A percentile compares a stretch with the other conserved stretches of the same genome.
Conservation (phyloP, 257 asterid species). For the Echites panduratus region DNA sequence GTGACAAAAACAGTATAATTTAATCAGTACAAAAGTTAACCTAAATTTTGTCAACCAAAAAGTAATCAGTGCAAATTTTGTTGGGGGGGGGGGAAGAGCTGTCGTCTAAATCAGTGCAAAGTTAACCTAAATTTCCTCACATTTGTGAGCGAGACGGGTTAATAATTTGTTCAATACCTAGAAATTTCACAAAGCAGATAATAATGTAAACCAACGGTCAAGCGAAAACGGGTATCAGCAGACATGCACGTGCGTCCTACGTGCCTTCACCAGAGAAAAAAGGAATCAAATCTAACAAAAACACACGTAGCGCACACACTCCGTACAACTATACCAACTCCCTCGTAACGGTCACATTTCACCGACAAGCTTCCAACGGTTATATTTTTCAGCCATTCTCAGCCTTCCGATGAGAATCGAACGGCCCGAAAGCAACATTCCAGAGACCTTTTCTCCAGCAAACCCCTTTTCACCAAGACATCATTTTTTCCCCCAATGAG, state of each 20-base stretch:
- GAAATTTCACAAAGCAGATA: slow-evolving; percentile 10
- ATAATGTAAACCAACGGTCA: slow-evolving; percentile 23
- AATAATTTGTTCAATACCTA: neutral
- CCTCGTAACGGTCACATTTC: slow-evolving; percentile 71
- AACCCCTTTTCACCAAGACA: slow-evolving; percentile 25
- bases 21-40: no score
- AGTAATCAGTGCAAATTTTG: no score
- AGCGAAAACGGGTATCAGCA: slow-evolving; percentile 22
- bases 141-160: neutral
- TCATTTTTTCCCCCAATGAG: slow-evolving; percentile 12
- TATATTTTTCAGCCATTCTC: slow-evolving; percentile 34
- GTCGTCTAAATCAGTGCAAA: no score
- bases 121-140: neutral
- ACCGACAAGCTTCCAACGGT: slow-evolving; percentile 76
- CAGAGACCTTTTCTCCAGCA: slow-evolving; percentile 14
- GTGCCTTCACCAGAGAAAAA: slow-evolving; percentile 26
- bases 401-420: slow-evolving; percentile 50
- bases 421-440: slow-evolving; percentile 33
- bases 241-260: slow-evolving; percentile 54
- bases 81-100: no score
- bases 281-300: slow-evolving; percentile 4
- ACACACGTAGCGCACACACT: slow-evolving; percentile 12
- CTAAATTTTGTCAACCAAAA: no score
- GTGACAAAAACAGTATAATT: no score
- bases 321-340: slow-evolving; percentile 36